Base-by-base conservation (phyloP, 306 rosid genomes). In the Gillenia trifoliata region DNA sequence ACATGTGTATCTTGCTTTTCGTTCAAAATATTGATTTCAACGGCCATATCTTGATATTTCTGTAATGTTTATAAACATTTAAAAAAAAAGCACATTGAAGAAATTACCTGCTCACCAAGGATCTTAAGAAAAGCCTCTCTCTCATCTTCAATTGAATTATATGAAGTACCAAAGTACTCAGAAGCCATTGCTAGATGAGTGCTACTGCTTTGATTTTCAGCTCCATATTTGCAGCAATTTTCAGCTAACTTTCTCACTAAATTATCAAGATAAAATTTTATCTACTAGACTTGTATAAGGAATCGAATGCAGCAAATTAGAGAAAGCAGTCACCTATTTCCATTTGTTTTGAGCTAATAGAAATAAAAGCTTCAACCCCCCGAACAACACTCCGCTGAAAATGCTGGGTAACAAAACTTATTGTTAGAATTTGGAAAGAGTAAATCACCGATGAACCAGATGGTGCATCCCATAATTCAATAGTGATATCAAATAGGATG, bases 371-470 rank as follows among this genome's bases (percentile, higher is more conserved):
- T 81, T 89, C 96, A 47, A 89, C 80, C 31, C 96, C 93, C 60
- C 92, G 97, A 71, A 89, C 96, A 73, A 89, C 80, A 82, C 84
- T 87, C 83, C 93, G 89, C 82, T 89, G 98, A 78, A 91, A 93
- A 85, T 91, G 89, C 97, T 93, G 92, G 19, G 19, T 15, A 80
- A 41, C 71, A 64, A 25, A 41, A 75, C 38, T 72, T 2, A 62
- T 73, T 47, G 78, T 82, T 68, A 78, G 70, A 82, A 49, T 8
- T 38, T 30, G 4, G 62, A 62, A 74, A 76, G 3, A 70, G 17
- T 62, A 66, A 63, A 75, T 34, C 69, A 70, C 34, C 28, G 25
- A 38, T 47, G 20, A 82, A 56, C 34, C 59, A 29, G n/a, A 43
- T 16, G 65, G 34, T 68, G 70, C 61, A 70, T 52, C 70, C 54